These are phyloP conservation scores for Leptographium procerum DNA, from an alignment of 2,329 filamentous ascomycete species.

Conservation along the genomic window DNA sequence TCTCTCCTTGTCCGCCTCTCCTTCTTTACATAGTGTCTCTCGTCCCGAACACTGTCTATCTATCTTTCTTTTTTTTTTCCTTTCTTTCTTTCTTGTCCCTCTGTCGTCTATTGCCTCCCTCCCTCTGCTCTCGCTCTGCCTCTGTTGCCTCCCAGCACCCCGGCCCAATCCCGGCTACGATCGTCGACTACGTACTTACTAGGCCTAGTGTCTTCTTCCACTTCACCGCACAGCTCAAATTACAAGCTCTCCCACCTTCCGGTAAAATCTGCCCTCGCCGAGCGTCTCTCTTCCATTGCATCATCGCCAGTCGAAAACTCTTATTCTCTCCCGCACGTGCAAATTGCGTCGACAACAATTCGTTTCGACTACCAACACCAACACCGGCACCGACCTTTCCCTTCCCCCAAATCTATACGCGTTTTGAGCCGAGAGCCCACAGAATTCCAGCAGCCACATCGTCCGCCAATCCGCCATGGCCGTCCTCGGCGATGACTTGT, in stretches of 20 bases:
- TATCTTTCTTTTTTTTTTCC: not conserved
- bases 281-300: not conserved
- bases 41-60: too few relatives aligned
- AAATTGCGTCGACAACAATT: not conserved
- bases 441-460: not conserved
- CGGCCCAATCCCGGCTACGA: not conserved
- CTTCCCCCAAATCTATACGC: not conserved
- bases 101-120: not conserved
- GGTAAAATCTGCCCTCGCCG: not conserved
- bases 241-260: not conserved
- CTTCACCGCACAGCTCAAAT: not conserved
- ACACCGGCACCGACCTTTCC: not conserved
- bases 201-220: not conserved
- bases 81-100: not conserved
- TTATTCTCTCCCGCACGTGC: not conserved
- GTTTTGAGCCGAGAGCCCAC: not conserved
- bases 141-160: too few relatives aligned
- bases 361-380: not conserved
- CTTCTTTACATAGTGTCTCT: too few relatives aligned
- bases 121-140: not conserved
- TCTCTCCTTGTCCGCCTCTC: not conserved
- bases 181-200: not conserved
- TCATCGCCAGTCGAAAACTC: not conserved
- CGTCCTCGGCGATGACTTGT: constrained; percentile 87
- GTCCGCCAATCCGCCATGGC: constrained; percentile 51